These are phyloP conservation scores for Neonectria sp. DNA, from an alignment of 2,329 filamentous ascomycete species.

Conservation along the genomic window DNA sequence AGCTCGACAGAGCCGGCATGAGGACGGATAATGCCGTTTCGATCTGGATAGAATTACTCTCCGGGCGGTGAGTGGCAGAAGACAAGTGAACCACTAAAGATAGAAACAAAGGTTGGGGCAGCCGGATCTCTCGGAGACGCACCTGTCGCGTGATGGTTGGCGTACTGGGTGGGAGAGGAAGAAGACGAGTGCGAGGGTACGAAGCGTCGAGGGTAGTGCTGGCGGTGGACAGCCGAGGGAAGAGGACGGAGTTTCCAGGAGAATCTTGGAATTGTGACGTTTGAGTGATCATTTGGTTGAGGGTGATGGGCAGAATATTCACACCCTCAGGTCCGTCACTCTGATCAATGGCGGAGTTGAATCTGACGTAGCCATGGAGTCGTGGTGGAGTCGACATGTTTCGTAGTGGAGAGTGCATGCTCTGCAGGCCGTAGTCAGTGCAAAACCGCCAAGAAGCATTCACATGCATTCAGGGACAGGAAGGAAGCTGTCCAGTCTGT, in stretches of 20 bases:
- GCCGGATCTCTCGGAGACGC: conserved; percentile 39
- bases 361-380: background rate
- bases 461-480: background rate
- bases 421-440: no score
- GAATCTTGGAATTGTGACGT: background rate
- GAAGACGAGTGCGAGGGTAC: conserved; percentile 12
- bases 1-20: background rate
- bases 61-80: background rate
- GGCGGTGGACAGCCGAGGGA: no score
- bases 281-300: background rate
- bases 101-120: background rate
- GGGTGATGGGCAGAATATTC: background rate
- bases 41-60: background rate
- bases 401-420: background rate
- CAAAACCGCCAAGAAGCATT: background rate
- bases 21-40: conserved; percentile 1
- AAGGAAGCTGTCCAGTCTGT: no score
- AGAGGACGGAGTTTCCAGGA: background rate
- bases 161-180: background rate
- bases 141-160: conserved; percentile 29
- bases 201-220: background rate
- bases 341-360: background rate
- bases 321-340: background rate
- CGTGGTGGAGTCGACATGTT: background rate
- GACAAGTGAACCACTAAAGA: background rate